phyloP scores from a whole-genome alignment of 2,329 filamentous ascomycete species.

The Amauroascus niger region DNA sequence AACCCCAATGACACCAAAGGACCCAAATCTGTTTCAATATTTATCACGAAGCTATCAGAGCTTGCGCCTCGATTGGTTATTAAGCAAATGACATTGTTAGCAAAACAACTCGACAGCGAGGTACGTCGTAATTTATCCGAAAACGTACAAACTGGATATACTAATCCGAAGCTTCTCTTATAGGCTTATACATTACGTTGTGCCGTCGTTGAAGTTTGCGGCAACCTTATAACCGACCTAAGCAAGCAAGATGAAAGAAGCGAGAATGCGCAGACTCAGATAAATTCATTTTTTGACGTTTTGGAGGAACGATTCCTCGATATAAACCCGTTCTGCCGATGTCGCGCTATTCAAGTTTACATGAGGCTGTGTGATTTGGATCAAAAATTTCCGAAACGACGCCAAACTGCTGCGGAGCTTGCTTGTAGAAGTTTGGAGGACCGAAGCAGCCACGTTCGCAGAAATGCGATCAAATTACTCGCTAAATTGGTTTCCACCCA shows the following conservation, averaged over 20 bases:
- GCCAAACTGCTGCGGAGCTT: conserved; percentile 77
- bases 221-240: conserved; percentile 83
- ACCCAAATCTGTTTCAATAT: conserved; percentile 90
- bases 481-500: conserved; percentile 84
- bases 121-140: conserved; percentile 23
- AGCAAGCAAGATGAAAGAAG: conserved; percentile 84
- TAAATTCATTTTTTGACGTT: conserved; percentile 95
- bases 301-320: conserved; percentile 93
- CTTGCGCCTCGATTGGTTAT: conserved; percentile 84
- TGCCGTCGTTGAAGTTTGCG: conserved; percentile 91
- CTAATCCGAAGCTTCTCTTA: conserved; percentile 25
- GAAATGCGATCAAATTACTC: conserved; percentile 89
- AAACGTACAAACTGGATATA: neutral
- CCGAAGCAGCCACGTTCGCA: conserved; percentile 93
- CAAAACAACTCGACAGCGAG: conserved; percentile 92
- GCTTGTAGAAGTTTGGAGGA: conserved; percentile 86
- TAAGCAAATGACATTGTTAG: conserved; percentile 91
- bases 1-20: conserved; percentile 92
- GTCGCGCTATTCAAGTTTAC: conserved; percentile 85
- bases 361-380: conserved; percentile 87
- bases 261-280: conserved; percentile 87
- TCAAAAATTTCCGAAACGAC: conserved; percentile 85
- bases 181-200: conserved; percentile 87
- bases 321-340: conserved; percentile 91
- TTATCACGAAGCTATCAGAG: conserved; percentile 87